Base-by-base conservation (phyloP, 495 filamentous ascomycete species). In the Annulohypoxylon moriforme region DNA sequence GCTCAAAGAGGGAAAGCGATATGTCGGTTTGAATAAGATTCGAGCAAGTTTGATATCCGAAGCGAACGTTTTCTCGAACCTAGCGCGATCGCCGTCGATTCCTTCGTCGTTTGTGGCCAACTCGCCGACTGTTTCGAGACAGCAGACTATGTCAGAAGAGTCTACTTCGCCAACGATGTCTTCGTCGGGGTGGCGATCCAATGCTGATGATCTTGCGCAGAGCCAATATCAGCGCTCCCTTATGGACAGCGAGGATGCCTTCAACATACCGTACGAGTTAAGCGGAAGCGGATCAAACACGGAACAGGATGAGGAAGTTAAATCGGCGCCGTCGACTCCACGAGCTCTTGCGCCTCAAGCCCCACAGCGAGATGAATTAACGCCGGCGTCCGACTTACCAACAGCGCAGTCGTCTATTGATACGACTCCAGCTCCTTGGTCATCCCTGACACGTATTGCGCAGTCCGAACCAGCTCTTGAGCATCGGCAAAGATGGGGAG, bases 21-120 rank as follows among this genome's bases (percentile, higher is more conserved):
- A 87, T 33, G 81, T 96, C 25, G 85, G 83, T 14, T 77, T 95
- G 22, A 82, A 82, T 33, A 87, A 87, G 59, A 89, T 94, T 62
- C 85, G 88, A 34, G 84, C 88, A 5, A 85, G 86, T 47, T 81
- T 96, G 38, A 88, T 93, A 38, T 91, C 92, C 14, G 91, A 94
- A 59, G 87, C 91, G 14, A 85, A 88, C 44, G 83, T 94, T 0
- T 94, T 94, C 68, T 89, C 91, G 8, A 87, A 86, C 5, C 82
- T 92, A 64, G 81, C 86, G 16, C 85, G 84, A 16, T 90, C 89
- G 16, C 84, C 88, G 1, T 86, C 86, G 1, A 85, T 89, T 73
- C 82, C 85, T 4, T 91, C 91, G 40, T 89, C 90, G n/a, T 80
- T 82, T 2, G 85, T 83, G 29, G 84, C 86, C 4, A 81, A 81